Conservation (phyloP, 2,329 filamentous ascomycete genomes). For the Colletotrichum somersetense region DNA sequence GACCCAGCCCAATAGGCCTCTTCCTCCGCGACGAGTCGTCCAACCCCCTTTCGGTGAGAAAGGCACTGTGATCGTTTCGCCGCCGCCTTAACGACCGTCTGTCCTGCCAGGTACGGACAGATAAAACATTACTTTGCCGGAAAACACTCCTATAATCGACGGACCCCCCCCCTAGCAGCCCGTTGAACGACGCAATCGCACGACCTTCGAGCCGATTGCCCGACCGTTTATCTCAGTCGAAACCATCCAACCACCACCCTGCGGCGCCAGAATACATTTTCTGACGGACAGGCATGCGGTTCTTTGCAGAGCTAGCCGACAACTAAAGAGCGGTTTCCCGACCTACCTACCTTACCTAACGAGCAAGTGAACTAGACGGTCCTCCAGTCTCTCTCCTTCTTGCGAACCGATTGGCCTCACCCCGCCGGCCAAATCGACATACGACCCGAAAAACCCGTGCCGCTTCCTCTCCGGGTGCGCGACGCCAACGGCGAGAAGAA, state of each 20-base stretch:
- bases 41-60: constrained; percentile 31
- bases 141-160: constrained; percentile 6
- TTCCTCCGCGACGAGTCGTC: constrained; percentile 21
- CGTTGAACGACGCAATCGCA: not conserved
- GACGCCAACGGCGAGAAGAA: constrained; percentile 4
- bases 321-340: constrained; percentile 13
- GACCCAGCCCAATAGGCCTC: constrained; percentile 41
- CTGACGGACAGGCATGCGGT: constrained; percentile 33
- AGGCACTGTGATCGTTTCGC: not conserved
- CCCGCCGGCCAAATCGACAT: not conserved
- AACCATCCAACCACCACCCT: not conserved
- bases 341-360: not conserved
- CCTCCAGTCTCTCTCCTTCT: not conserved
- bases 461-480: not conserved
- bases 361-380: not conserved
- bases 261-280: not conserved
- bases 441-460: not conserved
- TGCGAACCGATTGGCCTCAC: constrained; percentile 12
- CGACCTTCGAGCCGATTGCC: constrained; percentile 5
- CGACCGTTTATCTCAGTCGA: constrained; percentile 6
- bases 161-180: not conserved
- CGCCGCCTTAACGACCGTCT: constrained; percentile 12
- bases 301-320: constrained; percentile 22
- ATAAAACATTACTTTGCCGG: not conserved
- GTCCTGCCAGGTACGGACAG: not conserved